These are phyloP conservation scores for Arbutus unedo DNA, from an alignment of 148 eudicot species.

Conservation along the genomic window DNA sequence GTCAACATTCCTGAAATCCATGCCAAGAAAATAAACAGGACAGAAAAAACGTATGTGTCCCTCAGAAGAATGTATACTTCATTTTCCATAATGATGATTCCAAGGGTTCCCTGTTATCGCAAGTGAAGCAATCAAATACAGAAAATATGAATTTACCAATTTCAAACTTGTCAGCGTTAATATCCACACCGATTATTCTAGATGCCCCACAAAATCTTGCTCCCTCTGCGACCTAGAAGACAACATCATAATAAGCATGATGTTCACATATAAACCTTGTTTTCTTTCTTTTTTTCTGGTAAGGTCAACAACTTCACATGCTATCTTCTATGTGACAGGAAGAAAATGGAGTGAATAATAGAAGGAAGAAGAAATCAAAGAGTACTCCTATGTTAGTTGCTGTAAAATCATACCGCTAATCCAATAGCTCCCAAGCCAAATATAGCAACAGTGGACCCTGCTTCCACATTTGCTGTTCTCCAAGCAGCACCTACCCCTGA, in stretches of 20 bases:
- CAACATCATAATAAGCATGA: background rate
- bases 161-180: slow-evolving; percentile 70
- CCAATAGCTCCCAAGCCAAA: slow-evolving; percentile 93
- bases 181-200: slow-evolving; percentile 83
- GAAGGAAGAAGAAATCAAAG: background rate
- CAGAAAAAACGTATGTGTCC: background rate
- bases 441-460: slow-evolving; percentile 80
- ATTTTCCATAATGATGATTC: background rate
- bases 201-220: slow-evolving; percentile 83
- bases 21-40: background rate
- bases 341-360: background rate
- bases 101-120: background rate
- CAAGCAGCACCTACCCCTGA: slow-evolving; percentile 92
- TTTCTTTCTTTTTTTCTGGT: background rate
- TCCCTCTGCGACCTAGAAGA: slow-evolving; percentile 82
- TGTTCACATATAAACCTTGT: background rate
- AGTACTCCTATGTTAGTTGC: background rate
- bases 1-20: background rate
- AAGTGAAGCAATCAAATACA: background rate
- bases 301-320: background rate
- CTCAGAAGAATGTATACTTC: background rate
- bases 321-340: background rate
- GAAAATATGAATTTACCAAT: slow-evolving; percentile 33
- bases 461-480: slow-evolving; percentile 73
- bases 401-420: slow-evolving; percentile 57